A percentile compares a stretch with the other conserved stretches of the same genome.
These are phyloP conservation scores for Coemansia sp. DNA, from an alignment of 192 early-diverging fungal genomes.

Conservation along the genomic window DNA sequence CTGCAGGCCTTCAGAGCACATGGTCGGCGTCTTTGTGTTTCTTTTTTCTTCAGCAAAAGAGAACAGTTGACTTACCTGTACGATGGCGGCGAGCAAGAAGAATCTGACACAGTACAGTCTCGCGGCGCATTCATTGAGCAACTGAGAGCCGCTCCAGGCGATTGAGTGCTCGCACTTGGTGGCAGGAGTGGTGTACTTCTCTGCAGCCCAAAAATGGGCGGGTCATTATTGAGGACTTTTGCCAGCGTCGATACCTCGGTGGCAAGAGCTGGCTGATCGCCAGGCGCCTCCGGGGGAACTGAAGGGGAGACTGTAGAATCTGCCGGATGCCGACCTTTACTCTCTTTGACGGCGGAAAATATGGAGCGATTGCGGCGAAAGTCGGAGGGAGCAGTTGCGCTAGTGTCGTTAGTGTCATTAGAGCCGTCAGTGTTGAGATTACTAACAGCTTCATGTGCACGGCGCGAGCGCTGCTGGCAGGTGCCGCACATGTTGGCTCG, in stretches of 20 bases:
- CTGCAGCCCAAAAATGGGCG: neutral
- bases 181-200: neutral
- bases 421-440: constrained; percentile 4
- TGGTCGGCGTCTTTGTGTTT: neutral
- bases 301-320: neutral
- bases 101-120: neutral
- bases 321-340: neutral
- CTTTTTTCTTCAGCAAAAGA: neutral
- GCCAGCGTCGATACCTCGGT: neutral
- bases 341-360: constrained; percentile 20
- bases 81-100: neutral
- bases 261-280: neutral
- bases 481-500: constrained; percentile 51
- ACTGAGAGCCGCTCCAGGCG: neutral
- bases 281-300: neutral
- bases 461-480: constrained; percentile 46
- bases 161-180: neutral
- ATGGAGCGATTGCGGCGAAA: constrained; percentile 50
- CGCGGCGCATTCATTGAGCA: neutral
- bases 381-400: constrained; percentile 14
- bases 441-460: constrained; percentile 23
- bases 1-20: neutral
- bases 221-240: too few relatives aligned
- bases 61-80: neutral
- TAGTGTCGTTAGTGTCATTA: neutral